Evolutionary conservation across 2,329 filamentous ascomycete genomes (phyloP).

Genomic region (Dactylonectria estremocensis): DNA sequence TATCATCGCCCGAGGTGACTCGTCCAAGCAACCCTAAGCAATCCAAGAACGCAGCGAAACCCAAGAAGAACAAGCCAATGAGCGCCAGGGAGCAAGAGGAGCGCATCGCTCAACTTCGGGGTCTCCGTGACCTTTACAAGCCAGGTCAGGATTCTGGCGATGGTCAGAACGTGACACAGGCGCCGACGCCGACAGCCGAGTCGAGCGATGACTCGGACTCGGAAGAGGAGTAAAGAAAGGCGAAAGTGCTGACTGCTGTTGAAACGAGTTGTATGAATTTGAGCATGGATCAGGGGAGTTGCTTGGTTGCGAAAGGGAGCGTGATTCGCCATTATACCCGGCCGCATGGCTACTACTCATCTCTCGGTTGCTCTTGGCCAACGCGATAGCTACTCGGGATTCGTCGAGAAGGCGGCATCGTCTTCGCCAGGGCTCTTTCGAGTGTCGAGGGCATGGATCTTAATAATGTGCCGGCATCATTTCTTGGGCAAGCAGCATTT

Average conservation of each 20-base stretch:
- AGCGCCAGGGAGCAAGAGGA: constrained; percentile 78
- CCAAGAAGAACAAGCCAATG: constrained; percentile 84
- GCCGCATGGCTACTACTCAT: constrained; percentile 46
- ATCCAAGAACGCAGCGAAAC: constrained; percentile 60
- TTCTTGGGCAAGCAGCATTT: constrained; percentile 33
- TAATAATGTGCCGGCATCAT: constrained; percentile 37
- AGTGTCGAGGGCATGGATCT: constrained; percentile 36
- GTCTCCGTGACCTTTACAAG: constrained; percentile 63
- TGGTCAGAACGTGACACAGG: constrained; percentile 42
- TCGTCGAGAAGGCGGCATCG: constrained; percentile 34
- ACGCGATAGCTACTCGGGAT: constrained; percentile 29
- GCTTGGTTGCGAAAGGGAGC: constrained; percentile 41
- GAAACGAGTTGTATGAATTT: constrained; percentile 46
- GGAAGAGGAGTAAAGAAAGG: constrained; percentile 60
- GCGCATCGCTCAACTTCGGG: constrained; percentile 73
- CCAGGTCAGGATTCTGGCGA: constrained; percentile 53
- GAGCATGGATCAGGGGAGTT: constrained; percentile 41
- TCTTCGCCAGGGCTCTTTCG: constrained; percentile 23
- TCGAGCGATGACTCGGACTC: constrained; percentile 64
- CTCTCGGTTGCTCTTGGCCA: constrained; percentile 40
- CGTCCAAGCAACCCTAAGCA: constrained; percentile 50
- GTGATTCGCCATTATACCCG: constrained; percentile 49
- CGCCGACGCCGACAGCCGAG: constrained; percentile 51
- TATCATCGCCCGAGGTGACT: constrained; percentile 51
- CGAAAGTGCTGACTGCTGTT: constrained; percentile 14